These are phyloP conservation scores for Alternaria panax DNA, from an alignment of 2,329 filamentous ascomycete genomes.

Conservation along the genomic window DNA sequence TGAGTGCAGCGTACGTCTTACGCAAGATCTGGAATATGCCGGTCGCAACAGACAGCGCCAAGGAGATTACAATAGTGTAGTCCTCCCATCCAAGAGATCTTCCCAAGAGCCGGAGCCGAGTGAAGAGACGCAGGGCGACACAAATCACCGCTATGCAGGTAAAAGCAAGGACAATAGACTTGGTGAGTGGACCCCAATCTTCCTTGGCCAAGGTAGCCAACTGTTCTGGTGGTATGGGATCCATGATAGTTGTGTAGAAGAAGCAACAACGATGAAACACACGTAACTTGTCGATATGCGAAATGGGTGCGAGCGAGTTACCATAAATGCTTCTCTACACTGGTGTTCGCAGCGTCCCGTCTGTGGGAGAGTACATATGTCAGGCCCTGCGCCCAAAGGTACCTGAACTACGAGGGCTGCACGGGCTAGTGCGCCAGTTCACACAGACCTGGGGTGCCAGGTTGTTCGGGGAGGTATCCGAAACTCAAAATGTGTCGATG, in stretches of 20 bases:
- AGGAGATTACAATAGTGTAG: slow-evolving; percentile 28
- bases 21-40: slow-evolving; percentile 25
- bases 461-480: neutral
- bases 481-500: slow-evolving; percentile 12
- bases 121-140: slow-evolving; percentile 31
- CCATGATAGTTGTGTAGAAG: slow-evolving; percentile 14
- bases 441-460: neutral
- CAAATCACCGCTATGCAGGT: slow-evolving; percentile 28
- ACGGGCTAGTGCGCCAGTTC: neutral
- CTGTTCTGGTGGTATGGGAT: slow-evolving; percentile 24
- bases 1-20: slow-evolving; percentile 6
- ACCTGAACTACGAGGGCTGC: neutral
- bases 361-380: slow-evolving; percentile 1
- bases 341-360: neutral
- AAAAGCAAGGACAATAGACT: slow-evolving; percentile 28
- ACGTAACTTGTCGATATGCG: neutral
- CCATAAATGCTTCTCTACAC: neutral
- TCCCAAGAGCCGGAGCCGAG: slow-evolving; percentile 23
- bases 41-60: slow-evolving; percentile 23
- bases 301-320: neutral
- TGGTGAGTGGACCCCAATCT: slow-evolving; percentile 24
- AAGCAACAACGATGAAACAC: slow-evolving; percentile 1
- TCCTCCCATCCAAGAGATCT: slow-evolving; percentile 33
- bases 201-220: slow-evolving; percentile 25
- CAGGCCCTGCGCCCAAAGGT: neutral